phyloP scores from a whole-genome alignment of 345 rosid genomes.

The Acer campestre region DNA sequence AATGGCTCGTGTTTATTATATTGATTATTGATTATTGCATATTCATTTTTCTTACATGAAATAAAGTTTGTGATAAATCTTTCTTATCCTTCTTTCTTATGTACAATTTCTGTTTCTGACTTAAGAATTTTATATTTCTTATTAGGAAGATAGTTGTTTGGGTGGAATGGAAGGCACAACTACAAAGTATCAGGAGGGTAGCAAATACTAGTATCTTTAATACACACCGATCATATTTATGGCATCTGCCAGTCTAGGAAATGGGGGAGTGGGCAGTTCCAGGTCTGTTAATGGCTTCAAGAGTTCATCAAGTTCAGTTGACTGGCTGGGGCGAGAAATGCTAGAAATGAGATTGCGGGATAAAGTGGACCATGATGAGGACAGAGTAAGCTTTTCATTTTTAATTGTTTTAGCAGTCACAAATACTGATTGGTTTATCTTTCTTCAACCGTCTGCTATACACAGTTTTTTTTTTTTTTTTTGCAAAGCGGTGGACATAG shows the following conservation, averaged over 20 bases:
- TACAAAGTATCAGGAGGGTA: conserved; percentile 32
- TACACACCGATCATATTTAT: conserved; percentile 37
- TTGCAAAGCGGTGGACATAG: conserved; percentile 2
- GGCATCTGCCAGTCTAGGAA: conserved; percentile 88
- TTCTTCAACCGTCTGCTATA: not conserved
- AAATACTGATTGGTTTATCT: conserved; percentile 2
- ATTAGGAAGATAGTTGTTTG: conserved; percentile 50
- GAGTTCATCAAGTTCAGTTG: conserved; percentile 91
- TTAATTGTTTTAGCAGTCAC: conserved; percentile 1
- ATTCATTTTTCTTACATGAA: not conserved
- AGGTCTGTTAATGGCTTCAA: conserved; percentile 83
- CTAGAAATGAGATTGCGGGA: conserved; percentile 90
- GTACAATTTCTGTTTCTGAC: conserved; percentile 22
- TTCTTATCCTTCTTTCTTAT: not conserved
- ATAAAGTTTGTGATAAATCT: not conserved
- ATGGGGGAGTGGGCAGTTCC: conserved; percentile 96
- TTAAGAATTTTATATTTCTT: conserved; percentile 30
- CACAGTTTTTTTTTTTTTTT: not conserved
- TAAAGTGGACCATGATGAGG: conserved; percentile 79
- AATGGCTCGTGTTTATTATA: not conserved
- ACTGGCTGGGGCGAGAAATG: conserved; percentile 96
- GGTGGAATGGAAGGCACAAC: conserved; percentile 44
- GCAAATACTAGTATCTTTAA: conserved; percentile 35
- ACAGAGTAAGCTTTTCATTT: conserved; percentile 57
- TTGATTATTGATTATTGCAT: not conserved